phyloP scores from a whole-genome alignment of 192 early-diverging fungal species.

The Coemansia sp. region DNA sequence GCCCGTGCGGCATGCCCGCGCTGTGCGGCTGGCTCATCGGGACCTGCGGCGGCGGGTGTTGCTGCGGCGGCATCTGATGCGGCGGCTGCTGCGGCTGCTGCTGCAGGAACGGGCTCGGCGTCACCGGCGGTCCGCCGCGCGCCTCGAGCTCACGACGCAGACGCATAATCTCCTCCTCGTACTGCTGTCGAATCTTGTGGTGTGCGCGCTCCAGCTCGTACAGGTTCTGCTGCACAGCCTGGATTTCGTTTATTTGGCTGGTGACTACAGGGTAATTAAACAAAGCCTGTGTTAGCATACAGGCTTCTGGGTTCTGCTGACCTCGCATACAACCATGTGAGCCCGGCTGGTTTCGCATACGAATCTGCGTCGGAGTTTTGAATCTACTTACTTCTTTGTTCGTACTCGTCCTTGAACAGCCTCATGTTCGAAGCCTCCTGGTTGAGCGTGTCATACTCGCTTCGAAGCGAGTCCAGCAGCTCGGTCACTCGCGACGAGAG shows the following conservation, averaged over 20 bases:
- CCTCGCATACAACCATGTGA: no score
- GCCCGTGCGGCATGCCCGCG: conserved; percentile 33
- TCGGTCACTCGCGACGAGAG: conserved; percentile 67
- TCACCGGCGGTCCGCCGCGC: conserved; percentile 55
- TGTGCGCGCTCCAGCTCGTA: conserved; percentile 81
- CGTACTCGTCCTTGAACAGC: conserved; percentile 82
- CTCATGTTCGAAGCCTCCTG: conserved; percentile 73
- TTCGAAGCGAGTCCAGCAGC: conserved; percentile 76
- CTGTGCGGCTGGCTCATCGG: conserved; percentile 32
- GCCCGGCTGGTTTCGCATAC: no score
- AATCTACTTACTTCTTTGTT: conserved; percentile 73
- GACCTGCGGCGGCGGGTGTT: conserved; percentile 56
- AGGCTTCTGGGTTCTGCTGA: not conserved
- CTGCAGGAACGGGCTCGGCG: conserved; percentile 51
- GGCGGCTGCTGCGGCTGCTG: conserved; percentile 52
- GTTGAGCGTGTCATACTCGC: conserved; percentile 74
- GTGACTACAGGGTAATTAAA: conserved; percentile 52
- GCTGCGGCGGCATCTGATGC: conserved; percentile 54
- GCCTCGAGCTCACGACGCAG: conserved; percentile 83
- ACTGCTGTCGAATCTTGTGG: conserved; percentile 73
- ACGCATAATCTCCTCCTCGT: conserved; percentile 84
- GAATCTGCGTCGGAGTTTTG: no score
- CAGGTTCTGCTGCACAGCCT: conserved; percentile 71
- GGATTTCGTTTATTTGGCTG: conserved; percentile 78
- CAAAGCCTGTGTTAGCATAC: not conserved